Evolutionary conservation across 768 basidiomycete genomes (phyloP), one percentile per base, ranked within the genome.

Genomic region (Boletus pseudopeckii): DNA sequence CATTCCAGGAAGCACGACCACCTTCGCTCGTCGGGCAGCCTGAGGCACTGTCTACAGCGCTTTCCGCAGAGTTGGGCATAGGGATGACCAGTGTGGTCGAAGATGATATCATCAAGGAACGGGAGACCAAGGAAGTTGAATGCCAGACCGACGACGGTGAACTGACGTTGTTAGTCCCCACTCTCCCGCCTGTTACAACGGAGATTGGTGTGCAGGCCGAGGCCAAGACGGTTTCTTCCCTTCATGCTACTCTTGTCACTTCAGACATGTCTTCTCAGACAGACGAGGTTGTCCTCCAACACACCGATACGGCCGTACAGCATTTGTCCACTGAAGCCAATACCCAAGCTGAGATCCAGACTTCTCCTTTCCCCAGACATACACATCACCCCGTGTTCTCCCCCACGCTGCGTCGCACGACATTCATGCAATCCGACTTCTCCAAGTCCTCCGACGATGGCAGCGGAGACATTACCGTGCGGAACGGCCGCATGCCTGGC

Each of bases 1-100:
- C 86, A 7, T 87, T 79, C 72, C 83, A 84, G 59, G 83, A 88
- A 57, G 79, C 81, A 13, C 77, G 89, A 28, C 88, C 88, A 15
- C 74, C 83, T 22, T 88, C 86, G 1, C 72, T 91, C 30, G 80
- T 90, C 9, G 86, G 82, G 38, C 80, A 83, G 17, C 87, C 89
- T 0, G 87, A 86, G 61, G 82, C 86, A 8, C 74, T 92, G 22
- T 82, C 85, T 15, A 78, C 80, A n/a, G 87, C 86, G 54, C 77
- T 90, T 36, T 83, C 87, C 24, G 77, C 81, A 38, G 88, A 88
- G 63, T 71, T 91, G 45, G 74, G 79, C 41, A 69, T 78, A 52
- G 76, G 76, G 36, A 74, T 75, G 55, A 75, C 78, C 6, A 75
- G 77, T 1, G 60, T 71, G 37, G 54, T 77, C 22, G 76, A 75